Evolutionary conservation across 768 basidiomycete species (phyloP).

Genomic region (Phylloporus arenicola): DNA sequence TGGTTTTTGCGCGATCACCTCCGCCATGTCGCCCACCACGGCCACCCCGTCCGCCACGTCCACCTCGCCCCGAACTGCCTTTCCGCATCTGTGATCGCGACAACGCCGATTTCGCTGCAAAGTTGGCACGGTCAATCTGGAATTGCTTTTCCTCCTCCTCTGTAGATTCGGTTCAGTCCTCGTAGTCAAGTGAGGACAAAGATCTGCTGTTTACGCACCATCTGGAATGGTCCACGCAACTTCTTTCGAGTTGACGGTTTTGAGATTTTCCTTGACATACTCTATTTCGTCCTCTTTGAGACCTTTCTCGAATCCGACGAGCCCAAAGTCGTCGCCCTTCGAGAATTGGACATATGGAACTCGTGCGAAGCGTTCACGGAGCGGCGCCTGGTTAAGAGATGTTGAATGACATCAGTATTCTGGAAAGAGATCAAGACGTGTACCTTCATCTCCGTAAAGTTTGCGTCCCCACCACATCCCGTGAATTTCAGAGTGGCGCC

Average conservation of each 20-base stretch:
- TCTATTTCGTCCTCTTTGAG: conserved; percentile 68
- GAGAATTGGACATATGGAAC: conserved; percentile 45
- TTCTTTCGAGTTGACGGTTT: conserved; percentile 57
- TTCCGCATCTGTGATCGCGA: conserved; percentile 38
- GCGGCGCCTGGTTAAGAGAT: conserved; percentile 31
- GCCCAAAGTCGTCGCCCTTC: conserved; percentile 41
- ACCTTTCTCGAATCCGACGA: conserved; percentile 55
- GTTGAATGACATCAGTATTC: not conserved
- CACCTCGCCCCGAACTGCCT: conserved; percentile 37
- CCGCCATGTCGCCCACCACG: conserved; percentile 30
- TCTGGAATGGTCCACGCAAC: conserved; percentile 60
- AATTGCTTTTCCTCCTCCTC: conserved; percentile 71
- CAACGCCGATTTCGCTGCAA: conserved; percentile 49
- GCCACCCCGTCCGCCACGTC: conserved; percentile 40
- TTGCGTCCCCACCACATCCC: conserved; percentile 52
- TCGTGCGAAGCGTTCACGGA: conserved; percentile 44
- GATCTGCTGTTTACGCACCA: conserved; percentile 36
- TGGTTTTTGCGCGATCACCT: conserved; percentile 18
- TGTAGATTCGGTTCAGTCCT: conserved; percentile 21
- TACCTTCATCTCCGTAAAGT: conserved; percentile 58
- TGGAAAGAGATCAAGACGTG: not conserved
- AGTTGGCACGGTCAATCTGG: conserved; percentile 68
- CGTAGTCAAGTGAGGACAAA: not conserved
- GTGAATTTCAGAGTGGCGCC: conserved; percentile 46
- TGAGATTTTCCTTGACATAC: conserved; percentile 61